These are phyloP conservation scores for Aulographum hederae DNA, from an alignment of 2,329 filamentous ascomycete genomes.

Conservation along the genomic window DNA sequence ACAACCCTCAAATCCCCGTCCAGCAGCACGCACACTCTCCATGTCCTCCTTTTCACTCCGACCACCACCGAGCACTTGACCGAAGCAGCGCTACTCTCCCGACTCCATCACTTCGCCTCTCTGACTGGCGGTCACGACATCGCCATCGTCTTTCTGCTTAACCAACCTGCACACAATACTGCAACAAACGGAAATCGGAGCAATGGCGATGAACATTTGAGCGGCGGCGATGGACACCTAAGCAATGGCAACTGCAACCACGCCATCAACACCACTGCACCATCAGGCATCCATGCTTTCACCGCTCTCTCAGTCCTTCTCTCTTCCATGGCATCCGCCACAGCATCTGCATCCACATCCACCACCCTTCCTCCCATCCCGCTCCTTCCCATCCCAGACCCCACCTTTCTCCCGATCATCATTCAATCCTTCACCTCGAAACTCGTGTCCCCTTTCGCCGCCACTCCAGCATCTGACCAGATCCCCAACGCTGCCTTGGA, in stretches of 20 bases:
- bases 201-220: too few relatives aligned
- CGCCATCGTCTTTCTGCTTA: slow-evolving; percentile 14
- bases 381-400: neutral
- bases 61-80: slow-evolving; percentile 7
- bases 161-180: neutral
- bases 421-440: neutral
- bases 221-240: too few relatives aligned
- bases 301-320: too few relatives aligned
- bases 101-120: slow-evolving; percentile 13
- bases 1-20: too few relatives aligned
- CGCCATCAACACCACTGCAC: too few relatives aligned
- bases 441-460: neutral
- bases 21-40: slow-evolving; percentile 7
- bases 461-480: neutral
- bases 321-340: neutral
- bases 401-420: neutral
- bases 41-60: slow-evolving; percentile 14
- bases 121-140: slow-evolving; percentile 12
- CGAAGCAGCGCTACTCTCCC: slow-evolving; percentile 9
- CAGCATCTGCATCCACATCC: neutral
- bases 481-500: neutral
- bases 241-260: too few relatives aligned
- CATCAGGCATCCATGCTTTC: too few relatives aligned
- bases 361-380: neutral
- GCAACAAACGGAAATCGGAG: neutral